These are phyloP conservation scores for Psilocybe sp. DNA, from an alignment of 768 basidiomycete species.

Conservation along the genomic window DNA sequence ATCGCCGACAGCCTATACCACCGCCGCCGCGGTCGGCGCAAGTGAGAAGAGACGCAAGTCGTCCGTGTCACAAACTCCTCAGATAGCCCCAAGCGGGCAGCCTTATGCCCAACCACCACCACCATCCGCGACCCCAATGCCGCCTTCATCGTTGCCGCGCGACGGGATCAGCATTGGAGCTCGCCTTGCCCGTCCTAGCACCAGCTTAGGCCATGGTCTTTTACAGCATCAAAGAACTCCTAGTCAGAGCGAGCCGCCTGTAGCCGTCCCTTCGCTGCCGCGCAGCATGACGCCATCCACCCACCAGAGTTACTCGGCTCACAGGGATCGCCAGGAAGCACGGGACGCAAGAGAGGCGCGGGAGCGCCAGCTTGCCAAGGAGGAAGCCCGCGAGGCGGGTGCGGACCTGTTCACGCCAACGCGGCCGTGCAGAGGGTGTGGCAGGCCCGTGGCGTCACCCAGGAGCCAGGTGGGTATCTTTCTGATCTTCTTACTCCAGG, in stretches of 20 bases:
- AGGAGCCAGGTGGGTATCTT: constrained; percentile 18
- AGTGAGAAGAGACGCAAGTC: too few species aligned
- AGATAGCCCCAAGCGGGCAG: constrained; percentile 2
- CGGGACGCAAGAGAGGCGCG: background rate
- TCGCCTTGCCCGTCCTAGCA: background rate
- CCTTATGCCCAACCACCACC: background rate
- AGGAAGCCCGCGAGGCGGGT: constrained; percentile 7
- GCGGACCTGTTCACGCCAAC: constrained; percentile 17
- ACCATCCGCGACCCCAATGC: background rate
- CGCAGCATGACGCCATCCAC: background rate
- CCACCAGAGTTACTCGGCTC: background rate
- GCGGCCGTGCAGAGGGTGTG: constrained; percentile 25
- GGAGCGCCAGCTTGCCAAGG: constrained; percentile 1
- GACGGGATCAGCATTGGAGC: background rate
- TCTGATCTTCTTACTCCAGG: background rate
- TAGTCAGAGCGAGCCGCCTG: too few species aligned
- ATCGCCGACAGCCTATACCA: too few species aligned
- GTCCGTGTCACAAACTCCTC: background rate
- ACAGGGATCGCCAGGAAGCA: background rate
- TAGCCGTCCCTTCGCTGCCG: background rate
- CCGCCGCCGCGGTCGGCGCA: too few species aligned
- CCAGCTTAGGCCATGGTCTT: background rate
- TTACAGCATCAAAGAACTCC: too few species aligned
- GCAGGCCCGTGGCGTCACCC: constrained; percentile 18
- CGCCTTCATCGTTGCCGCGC: background rate